Evolutionary conservation across 495 filamentous ascomycete genomes (phyloP), one percentile per base, ranked within the genome.

Genomic region (Penicillium odoratum): DNA sequence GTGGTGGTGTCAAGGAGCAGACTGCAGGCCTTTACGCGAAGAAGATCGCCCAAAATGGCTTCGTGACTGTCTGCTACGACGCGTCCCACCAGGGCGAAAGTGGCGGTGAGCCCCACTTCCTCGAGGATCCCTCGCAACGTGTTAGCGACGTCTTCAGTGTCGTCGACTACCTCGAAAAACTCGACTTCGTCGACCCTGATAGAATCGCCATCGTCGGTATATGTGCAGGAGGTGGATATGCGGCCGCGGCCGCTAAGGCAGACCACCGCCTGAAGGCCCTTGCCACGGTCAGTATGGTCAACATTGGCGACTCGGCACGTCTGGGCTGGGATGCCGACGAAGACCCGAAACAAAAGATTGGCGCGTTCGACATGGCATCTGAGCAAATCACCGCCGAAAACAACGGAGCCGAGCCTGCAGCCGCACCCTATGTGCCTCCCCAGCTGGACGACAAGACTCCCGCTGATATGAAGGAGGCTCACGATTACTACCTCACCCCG

Each of bases 361-460:
- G 34, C 28, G 6, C 28, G 9, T 28, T 50, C 4, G 5, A 15
- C 7, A 13, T 16, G 18, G 48, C 31, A 8, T 28, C 28, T 0
- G 29, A 8, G 6, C 48, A 33, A 16, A 50, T 33, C 31, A 40
- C 29, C 10, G 57, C 50, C 21, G 57, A 54, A 25, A 16, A 13
- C 6, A 49, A 46, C 11, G 58, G 52, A 13, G 46, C 58, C 25
- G 51, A 55, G 21, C 44, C 4, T 28, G 57, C 43, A 9, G 30
- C 29, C 36, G 57, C 43, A 21, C 53, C 52, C 9, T 60, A 60
- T 25, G 53, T 56, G n/a, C 52, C 58, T 13, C 18, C 7, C 5
- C 44, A 54, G 36, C 11, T 44, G 30, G 58, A 56, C 9, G 53
- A 60, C 21, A 56, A 48, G 26, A 60, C 57, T 9, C 58, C 58